Percentiles rank a stretch among this genome's conserved stretches.
phyloP scores from a whole-genome alignment of 257 asterid species.

The Scutellaria baicalensis region DNA sequence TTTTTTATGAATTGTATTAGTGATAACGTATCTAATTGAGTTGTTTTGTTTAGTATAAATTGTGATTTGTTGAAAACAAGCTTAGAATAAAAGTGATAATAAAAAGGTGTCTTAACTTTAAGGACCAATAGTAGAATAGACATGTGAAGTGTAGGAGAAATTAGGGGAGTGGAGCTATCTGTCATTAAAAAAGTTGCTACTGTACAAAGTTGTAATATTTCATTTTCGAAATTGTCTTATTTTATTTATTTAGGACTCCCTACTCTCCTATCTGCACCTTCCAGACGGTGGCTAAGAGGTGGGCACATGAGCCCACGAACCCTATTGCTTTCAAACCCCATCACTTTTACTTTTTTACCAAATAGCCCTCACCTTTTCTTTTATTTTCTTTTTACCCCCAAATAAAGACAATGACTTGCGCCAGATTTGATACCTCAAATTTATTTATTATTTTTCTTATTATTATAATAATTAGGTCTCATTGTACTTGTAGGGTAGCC shows the following conservation, averaged over 20 bases:
- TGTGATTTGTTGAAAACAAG: too few species aligned
- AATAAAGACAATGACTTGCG: background rate
- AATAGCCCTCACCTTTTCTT: background rate
- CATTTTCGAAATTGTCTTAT: background rate
- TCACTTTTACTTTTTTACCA: background rate
- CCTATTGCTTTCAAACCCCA: background rate
- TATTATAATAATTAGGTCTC: background rate
- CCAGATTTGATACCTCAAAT: background rate
- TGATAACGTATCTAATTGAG: background rate
- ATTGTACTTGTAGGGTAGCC: too few species aligned
- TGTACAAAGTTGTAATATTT: background rate
- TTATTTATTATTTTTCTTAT: background rate
- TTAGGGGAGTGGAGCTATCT: constrained; percentile 1
- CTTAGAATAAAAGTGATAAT: background rate
- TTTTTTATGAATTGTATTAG: background rate
- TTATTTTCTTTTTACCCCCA: constrained; percentile 2
- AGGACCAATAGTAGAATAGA: constrained; percentile 12
- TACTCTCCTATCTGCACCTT: background rate
- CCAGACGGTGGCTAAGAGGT: constrained; percentile 9
- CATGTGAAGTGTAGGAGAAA: constrained; percentile 20
- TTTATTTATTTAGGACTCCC: background rate
- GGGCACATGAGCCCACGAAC: constrained; percentile 17
- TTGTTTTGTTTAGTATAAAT: background rate
- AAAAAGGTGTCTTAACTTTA: background rate
- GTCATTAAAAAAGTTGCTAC: background rate